A percentile compares a stretch with the other conserved stretches of the same genome.
phyloP scores from a whole-genome alignment of 1,284 basidiomycete species.

The Fomitopsis betulina region DNA sequence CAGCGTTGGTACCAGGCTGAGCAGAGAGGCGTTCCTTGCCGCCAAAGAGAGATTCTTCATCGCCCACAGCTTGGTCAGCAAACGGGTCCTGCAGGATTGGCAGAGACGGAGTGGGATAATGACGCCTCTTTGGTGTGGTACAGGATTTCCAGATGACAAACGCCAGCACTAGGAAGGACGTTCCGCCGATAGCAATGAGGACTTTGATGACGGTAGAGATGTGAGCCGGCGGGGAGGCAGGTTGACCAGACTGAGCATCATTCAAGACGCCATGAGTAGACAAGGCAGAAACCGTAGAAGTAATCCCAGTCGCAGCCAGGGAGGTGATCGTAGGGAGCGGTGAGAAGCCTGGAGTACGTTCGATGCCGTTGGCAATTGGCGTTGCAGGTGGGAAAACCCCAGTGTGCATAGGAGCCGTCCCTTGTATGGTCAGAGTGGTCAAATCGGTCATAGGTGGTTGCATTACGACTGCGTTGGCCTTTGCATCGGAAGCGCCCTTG shows the following conservation, averaged over 20 bases:
- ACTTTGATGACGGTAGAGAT: slow-evolving; percentile 46
- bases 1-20: slow-evolving; percentile 35
- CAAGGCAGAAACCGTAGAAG: not conserved
- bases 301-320: slow-evolving; percentile 7
- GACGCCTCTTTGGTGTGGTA: slow-evolving; percentile 42
- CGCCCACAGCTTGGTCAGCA: slow-evolving; percentile 35
- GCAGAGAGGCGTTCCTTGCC: slow-evolving; percentile 60
- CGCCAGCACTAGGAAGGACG: slow-evolving; percentile 50
- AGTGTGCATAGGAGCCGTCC: slow-evolving; percentile 16
- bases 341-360: slow-evolving; percentile 19
- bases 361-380: slow-evolving; percentile 7
- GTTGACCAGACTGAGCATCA: slow-evolving; percentile 10
- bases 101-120: slow-evolving; percentile 60
- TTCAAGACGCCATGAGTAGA: slow-evolving; percentile 2
- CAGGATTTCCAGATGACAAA: slow-evolving; percentile 45
- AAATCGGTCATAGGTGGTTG: slow-evolving; percentile 48
- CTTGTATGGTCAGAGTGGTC: slow-evolving; percentile 12
- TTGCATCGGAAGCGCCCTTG: slow-evolving; percentile 20
- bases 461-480: slow-evolving; percentile 45
- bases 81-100: slow-evolving; percentile 58
- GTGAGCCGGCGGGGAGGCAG: slow-evolving; percentile 23
- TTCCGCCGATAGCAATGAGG: slow-evolving; percentile 50
- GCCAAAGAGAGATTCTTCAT: slow-evolving; percentile 67
- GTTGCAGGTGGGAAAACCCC: slow-evolving; percentile 17
- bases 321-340: slow-evolving; percentile 19